Evolutionary conservation across 331 rosid genomes (phyloP).

Genomic region (Pyracantha coccinea): DNA sequence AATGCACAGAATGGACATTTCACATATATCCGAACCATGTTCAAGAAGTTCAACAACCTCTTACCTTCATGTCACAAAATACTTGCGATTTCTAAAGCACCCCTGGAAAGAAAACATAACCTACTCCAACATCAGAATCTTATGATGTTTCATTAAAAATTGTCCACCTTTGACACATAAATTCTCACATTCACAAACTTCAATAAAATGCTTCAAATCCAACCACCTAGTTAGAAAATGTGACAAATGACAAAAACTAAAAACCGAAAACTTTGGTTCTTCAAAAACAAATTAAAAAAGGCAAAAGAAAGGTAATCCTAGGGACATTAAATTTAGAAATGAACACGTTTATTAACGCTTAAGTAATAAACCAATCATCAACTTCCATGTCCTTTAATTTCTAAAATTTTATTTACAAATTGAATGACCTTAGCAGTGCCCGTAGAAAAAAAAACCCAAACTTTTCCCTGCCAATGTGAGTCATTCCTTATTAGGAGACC

Average conservation of each 20-base stretch:
- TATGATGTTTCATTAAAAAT: no score
- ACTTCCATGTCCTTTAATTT: no score
- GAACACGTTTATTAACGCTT: no score
- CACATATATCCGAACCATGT: neutral
- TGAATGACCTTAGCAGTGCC: neutral
- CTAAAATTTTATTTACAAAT: no score
- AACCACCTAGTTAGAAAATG: neutral
- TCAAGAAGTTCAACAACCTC: neutral
- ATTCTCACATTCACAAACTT: neutral
- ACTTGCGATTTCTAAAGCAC: neutral
- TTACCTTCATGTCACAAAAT: neutral
- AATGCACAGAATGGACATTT: neutral
- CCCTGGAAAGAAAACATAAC: neutral
- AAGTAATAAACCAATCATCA: no score
- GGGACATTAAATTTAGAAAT: no score
- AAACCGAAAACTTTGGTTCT: neutral
- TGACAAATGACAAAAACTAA: neutral
- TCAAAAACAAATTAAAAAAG: neutral
- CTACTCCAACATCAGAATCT: neutral
- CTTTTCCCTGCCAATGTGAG: neutral
- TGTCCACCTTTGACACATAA: neutral
- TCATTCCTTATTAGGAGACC: neutral
- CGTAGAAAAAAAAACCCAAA: neutral
- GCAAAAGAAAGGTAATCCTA: no score
- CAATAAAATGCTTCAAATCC: conserved; percentile 4